Conservation (phyloP, 495 filamentous ascomycete species). For the Podospora didyma region DNA sequence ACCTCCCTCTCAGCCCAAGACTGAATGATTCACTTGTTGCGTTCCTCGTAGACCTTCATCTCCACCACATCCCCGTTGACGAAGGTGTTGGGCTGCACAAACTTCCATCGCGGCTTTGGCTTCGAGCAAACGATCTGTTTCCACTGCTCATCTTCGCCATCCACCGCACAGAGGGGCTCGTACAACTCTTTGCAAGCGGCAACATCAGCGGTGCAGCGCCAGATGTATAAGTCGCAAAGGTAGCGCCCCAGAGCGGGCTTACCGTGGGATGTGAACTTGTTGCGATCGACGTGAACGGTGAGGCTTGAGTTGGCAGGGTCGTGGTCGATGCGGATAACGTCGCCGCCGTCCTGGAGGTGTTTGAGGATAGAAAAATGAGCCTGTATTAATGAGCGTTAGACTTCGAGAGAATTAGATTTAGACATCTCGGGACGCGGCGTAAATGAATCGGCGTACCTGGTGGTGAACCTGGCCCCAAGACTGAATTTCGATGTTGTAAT, state of each 20-base stretch:
- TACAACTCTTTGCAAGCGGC: constrained; percentile 34
- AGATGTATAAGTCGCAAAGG: constrained; percentile 42
- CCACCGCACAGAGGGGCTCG: constrained; percentile 36
- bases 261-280: constrained; percentile 34
- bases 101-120: too few relatives aligned
- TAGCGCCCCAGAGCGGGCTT: constrained; percentile 40
- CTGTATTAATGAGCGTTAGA: constrained; percentile 18
- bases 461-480: background rate
- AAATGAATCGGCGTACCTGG: background rate
- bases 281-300: constrained; percentile 32
- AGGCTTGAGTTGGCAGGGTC: constrained; percentile 17
- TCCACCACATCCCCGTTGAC: too few relatives aligned
- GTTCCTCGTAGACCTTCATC: too few relatives aligned
- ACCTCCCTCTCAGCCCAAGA: too few relatives aligned
- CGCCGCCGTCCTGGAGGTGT: constrained; percentile 32
- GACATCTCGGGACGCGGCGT: too few relatives aligned
- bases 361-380: constrained; percentile 42
- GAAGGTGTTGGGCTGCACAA: too few relatives aligned
- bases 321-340: constrained; percentile 22
- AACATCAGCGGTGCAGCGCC: constrained; percentile 45
- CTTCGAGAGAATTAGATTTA: too few relatives aligned
- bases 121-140: constrained; percentile 19
- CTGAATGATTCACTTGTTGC: too few relatives aligned
- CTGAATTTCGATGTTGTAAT: background rate
- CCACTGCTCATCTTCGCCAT: constrained; percentile 34